phyloP scores from a whole-genome alignment of 78 protist species.

The Creolimax fragrantissima region DNA sequence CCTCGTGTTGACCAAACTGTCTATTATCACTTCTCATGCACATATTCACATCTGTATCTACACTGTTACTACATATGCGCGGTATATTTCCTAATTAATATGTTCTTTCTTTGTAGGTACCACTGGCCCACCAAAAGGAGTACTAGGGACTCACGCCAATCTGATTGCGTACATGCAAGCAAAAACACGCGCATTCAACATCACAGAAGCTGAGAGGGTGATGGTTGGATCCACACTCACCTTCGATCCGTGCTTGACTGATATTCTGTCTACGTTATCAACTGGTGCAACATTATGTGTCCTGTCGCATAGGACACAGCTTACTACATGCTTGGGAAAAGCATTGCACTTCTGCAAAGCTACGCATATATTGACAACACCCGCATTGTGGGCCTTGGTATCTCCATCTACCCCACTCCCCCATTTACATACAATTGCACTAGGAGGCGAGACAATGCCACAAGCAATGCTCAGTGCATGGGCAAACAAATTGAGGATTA shows the following conservation, averaged over 20 bases:
- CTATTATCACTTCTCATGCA: too few species aligned
- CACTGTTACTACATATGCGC: neutral
- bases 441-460: neutral
- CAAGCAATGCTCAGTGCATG: neutral
- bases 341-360: too few species aligned
- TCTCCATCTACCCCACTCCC: neutral
- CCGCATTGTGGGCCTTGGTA: neutral
- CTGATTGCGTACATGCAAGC: neutral
- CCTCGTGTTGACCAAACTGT: too few species aligned
- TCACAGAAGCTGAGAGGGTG: neutral
- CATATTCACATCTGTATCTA: neutral
- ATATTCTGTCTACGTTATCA: neutral
- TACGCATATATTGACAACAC: neutral
- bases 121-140: neutral
- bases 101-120: neutral
- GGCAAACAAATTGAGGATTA: neutral
- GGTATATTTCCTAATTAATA: neutral
- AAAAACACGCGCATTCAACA: neutral
- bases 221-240: neutral
- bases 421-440: neutral
- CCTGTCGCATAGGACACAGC: too few species aligned
- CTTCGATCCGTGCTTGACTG: neutral
- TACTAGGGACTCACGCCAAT: neutral
- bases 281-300: too few species aligned
- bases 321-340: too few species aligned